Percentiles rank a stretch among this genome's conserved stretches.
phyloP scores from a whole-genome alignment of 352 stramenopile species.

The Phytophthora macrochlamydospora region DNA sequence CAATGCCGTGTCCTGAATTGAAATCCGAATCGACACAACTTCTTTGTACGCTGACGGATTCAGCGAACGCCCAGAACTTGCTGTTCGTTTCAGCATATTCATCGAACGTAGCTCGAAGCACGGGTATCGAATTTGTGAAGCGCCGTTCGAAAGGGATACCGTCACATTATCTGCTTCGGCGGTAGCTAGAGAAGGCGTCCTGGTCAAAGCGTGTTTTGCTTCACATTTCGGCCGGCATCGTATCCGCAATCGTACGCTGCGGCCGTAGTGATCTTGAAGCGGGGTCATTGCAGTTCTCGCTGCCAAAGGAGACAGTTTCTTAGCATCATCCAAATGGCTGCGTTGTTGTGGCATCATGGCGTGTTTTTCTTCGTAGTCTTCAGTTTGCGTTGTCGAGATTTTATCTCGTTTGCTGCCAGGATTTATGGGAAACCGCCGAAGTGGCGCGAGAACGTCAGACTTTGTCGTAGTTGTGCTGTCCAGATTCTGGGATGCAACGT shows the following conservation, averaged over 20 bases:
- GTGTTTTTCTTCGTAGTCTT: not conserved
- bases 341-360: not conserved
- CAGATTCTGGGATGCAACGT: not conserved
- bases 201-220: not conserved
- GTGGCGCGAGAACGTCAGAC: too few species aligned
- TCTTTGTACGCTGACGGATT: constrained; percentile 10
- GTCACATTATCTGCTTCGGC: not conserved
- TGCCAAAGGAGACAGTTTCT: not conserved
- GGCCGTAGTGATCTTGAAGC: constrained; percentile 25
- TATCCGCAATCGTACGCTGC: constrained; percentile 22
- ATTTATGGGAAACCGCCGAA: too few species aligned
- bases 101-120: constrained; percentile 13
- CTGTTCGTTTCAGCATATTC: constrained; percentile 3
- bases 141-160: not conserved
- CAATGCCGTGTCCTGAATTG: constrained; percentile 49
- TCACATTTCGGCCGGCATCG: constrained; percentile 9
- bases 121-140: constrained; percentile 12
- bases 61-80: not conserved
- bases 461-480: too few species aligned
- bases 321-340: not conserved
- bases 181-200: not conserved
- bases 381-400: too few species aligned
- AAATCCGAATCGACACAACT: constrained; percentile 55
- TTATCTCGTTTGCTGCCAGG: too few species aligned
- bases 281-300: not conserved